Percentiles rank a stretch among this genome's conserved stretches.
Conservation (phyloP, 225 moss, liverwort and hornwort species). For the Physcomitrellopsis africana region DNA sequence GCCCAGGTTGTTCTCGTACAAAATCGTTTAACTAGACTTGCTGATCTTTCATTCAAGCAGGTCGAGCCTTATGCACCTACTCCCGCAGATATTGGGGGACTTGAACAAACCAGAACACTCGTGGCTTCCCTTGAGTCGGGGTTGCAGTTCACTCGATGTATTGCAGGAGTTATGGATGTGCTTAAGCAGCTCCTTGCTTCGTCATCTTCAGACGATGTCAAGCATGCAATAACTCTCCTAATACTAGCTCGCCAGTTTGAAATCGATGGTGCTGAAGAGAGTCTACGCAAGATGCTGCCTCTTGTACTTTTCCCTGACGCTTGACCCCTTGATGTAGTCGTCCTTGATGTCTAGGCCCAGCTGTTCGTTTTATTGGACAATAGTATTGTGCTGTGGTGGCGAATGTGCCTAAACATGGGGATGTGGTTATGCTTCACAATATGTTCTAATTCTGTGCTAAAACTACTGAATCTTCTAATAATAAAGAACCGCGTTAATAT, state of each 20-base stretch:
- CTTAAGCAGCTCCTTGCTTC: constrained; percentile 86
- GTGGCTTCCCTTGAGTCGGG: constrained; percentile 95
- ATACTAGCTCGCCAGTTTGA: constrained; percentile 89
- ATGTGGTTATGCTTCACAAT: neutral
- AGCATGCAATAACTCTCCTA: constrained; percentile 76
- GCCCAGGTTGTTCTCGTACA: constrained; percentile 18
- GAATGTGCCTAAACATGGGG: neutral
- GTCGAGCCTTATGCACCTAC: constrained; percentile 43
- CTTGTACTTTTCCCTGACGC: constrained; percentile 55
- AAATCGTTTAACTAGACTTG: constrained; percentile 20
- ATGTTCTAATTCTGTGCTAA: neutral
- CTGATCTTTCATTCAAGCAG: constrained; percentile 39
- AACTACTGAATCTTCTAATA: neutral
- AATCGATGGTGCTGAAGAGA: constrained; percentile 79
- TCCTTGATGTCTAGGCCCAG: constrained; percentile 13
- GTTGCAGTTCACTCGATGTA: constrained; percentile 82
- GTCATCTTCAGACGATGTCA: constrained; percentile 81
- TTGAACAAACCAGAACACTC: constrained; percentile 91
- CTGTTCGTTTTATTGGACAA: constrained; percentile 7
- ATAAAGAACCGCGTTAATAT: neutral
- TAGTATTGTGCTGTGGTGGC: neutral
- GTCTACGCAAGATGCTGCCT: constrained; percentile 89
- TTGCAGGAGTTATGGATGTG: constrained; percentile 81
- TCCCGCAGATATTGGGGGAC: constrained; percentile 72
- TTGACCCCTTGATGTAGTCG: constrained; percentile 16